A percentile compares a stretch with the other conserved stretches of the same genome.
These are phyloP conservation scores for Pestalotiopsis sp. DNA, from an alignment of 2,329 filamentous ascomycete species.

Conservation along the genomic window DNA sequence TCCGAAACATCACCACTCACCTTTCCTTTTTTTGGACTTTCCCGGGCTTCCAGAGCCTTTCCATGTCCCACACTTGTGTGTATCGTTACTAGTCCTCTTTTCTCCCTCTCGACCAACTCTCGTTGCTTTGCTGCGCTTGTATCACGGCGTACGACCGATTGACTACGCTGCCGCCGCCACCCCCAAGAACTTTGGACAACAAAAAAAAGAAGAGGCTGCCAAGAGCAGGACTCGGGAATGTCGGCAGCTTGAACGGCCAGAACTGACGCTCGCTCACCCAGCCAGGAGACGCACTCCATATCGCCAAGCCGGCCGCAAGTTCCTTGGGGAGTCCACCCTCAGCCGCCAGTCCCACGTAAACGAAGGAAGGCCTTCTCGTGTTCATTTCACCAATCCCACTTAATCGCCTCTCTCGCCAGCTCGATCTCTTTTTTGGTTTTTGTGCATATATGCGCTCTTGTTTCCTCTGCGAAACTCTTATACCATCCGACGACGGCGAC, in stretches of 20 bases:
- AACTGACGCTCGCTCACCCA: not conserved
- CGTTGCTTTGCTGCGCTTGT: not conserved
- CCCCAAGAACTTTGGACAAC: not conserved
- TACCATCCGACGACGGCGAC: not conserved
- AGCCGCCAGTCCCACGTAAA: not conserved
- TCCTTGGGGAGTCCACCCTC: constrained; percentile 1
- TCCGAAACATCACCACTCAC: not conserved
- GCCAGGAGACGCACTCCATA: not conserved
- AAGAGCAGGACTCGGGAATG: not conserved
- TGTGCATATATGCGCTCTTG: not conserved
- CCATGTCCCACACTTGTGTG: not conserved
- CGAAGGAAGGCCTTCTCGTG: not conserved
- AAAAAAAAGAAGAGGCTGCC: not conserved
- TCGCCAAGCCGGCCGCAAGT: constrained; percentile 6
- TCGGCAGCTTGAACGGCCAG: not conserved
- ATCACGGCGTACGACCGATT: not conserved
- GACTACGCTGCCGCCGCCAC: not conserved
- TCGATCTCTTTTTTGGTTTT: not conserved
- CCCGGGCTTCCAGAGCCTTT: not conserved
- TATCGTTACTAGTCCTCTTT: not conserved
- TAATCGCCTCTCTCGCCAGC: not conserved
- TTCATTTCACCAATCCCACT: not conserved
- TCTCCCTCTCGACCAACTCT: not conserved
- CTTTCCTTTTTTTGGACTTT: not conserved
- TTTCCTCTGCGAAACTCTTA: not conserved